phyloP scores from a whole-genome alignment of 2,329 filamentous ascomycete genomes.

The Beauveria australis region DNA sequence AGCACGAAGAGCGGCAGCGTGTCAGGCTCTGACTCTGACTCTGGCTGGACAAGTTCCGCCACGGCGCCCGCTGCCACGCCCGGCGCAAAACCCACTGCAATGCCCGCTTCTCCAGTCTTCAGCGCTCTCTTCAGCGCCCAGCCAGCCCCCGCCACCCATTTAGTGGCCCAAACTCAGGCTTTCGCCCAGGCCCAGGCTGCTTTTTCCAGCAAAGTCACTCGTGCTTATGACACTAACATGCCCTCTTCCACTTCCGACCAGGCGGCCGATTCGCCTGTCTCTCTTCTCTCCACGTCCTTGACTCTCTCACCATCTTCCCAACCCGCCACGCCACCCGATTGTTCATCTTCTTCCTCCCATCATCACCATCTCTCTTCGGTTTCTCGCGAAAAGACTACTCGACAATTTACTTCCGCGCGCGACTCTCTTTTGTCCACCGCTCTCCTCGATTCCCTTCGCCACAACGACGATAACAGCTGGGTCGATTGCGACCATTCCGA shows the following conservation, averaged over 20 bases:
- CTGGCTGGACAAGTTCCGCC: background rate
- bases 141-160: background rate
- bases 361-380: slow-evolving; percentile 14
- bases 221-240: background rate
- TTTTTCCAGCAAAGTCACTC: background rate
- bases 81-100: background rate
- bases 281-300: slow-evolving; percentile 12
- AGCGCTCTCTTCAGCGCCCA: slow-evolving; percentile 3
- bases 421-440: slow-evolving; percentile 18
- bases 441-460: slow-evolving; percentile 16
- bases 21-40: background rate
- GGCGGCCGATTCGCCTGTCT: slow-evolving; percentile 8
- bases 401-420: background rate
- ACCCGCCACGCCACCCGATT: slow-evolving; percentile 16
- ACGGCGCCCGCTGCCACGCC: background rate
- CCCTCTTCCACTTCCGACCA: slow-evolving; percentile 15
- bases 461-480: slow-evolving; percentile 19
- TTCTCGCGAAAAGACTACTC: slow-evolving; percentile 14
- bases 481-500: slow-evolving; percentile 21
- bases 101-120: background rate
- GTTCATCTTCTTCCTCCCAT: background rate
- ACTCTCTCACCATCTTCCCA: slow-evolving; percentile 18
- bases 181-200: background rate
- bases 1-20: background rate
- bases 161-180: background rate